Conservation (phyloP, 106 monocot species). For the Agapanthus africanus region DNA sequence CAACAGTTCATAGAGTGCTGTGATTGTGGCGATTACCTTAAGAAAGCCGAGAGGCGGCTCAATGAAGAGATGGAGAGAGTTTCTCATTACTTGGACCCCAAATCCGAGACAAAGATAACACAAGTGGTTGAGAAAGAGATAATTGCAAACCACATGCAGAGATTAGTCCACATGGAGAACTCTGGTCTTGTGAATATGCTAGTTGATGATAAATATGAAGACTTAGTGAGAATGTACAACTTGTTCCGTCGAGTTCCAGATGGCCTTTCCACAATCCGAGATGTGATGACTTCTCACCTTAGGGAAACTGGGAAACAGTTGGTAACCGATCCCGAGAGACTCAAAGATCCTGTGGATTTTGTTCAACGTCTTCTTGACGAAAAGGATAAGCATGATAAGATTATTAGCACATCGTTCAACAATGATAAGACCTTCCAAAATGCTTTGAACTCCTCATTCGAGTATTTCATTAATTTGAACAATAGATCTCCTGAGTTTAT, state of each 20-base stretch:
- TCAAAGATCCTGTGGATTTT: slow-evolving; percentile 92
- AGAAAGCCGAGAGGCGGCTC: slow-evolving; percentile 74
- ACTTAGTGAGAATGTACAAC: slow-evolving; percentile 77
- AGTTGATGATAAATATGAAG: slow-evolving; percentile 82
- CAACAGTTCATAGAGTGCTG: slow-evolving; percentile 84
- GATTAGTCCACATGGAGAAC: slow-evolving; percentile 91
- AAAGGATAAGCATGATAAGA: slow-evolving; percentile 91
- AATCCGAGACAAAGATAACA: slow-evolving; percentile 65
- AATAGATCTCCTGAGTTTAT: slow-evolving; percentile 90
- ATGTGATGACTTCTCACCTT: slow-evolving; percentile 81
- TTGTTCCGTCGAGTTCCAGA: slow-evolving; percentile 76
- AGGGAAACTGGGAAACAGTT: slow-evolving; percentile 78
- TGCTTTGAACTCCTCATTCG: slow-evolving; percentile 90
- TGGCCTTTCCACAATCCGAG: slow-evolving; percentile 70
- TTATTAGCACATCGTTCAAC: slow-evolving; percentile 66
- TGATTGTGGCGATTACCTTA: slow-evolving; percentile 84
- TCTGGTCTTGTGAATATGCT: slow-evolving; percentile 95
- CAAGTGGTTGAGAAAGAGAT: slow-evolving; percentile 89
- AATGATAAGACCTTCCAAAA: slow-evolving; percentile 96
- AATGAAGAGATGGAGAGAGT: slow-evolving; percentile 94
- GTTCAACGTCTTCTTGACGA: slow-evolving; percentile 77
- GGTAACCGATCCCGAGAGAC: slow-evolving; percentile 75
- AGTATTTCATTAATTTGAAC: slow-evolving; percentile 90
- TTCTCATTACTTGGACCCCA: slow-evolving; percentile 67
- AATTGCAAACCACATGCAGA: slow-evolving; percentile 94